Evolutionary conservation across 306 rosid genomes (phyloP).

Genomic region (Pterocarpus santalinus): DNA sequence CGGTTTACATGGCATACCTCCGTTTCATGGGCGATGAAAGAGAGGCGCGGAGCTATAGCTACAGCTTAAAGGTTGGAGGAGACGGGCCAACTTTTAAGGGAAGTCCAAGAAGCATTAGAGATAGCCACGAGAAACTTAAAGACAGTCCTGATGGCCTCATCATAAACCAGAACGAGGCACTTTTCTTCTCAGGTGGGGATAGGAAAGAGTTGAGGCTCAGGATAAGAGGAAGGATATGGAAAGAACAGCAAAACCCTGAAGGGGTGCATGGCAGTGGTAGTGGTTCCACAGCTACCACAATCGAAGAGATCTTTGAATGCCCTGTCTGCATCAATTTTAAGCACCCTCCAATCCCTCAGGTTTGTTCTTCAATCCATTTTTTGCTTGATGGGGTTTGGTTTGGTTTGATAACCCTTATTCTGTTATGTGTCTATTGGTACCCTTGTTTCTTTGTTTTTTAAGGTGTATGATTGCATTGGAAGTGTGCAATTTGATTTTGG

Average conservation of each 20-base stretch:
- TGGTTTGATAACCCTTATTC: conserved; percentile 5
- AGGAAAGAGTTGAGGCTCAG: conserved; percentile 80
- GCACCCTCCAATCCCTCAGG: conserved; percentile 84
- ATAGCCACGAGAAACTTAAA: conserved; percentile 75
- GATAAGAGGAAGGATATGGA: conserved; percentile 82
- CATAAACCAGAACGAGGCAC: conserved; percentile 76
- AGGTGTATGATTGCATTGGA: not conserved
- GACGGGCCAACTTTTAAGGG: conserved; percentile 76
- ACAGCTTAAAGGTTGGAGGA: conserved; percentile 82
- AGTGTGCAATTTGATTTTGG: not conserved
- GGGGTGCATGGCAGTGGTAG: conserved; percentile 49
- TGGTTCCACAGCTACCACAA: conserved; percentile 52
- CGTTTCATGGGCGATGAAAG: conserved; percentile 83
- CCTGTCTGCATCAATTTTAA: conserved; percentile 73
- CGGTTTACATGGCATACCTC: conserved; percentile 82
- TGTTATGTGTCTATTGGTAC: not conserved
- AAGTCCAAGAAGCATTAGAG: conserved; percentile 74
- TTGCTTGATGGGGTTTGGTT: conserved; percentile 10
- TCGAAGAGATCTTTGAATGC: conserved; percentile 73
- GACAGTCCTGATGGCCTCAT: conserved; percentile 85
- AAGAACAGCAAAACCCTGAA: conserved; percentile 78
- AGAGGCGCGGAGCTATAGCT: conserved; percentile 71
- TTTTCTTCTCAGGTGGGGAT: conserved; percentile 83
- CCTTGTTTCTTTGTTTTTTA: not conserved
- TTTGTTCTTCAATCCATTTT: conserved; percentile 40